Evolutionary conservation across 768 basidiomycete genomes (phyloP).

Genomic region (Boletus speciosus): DNA sequence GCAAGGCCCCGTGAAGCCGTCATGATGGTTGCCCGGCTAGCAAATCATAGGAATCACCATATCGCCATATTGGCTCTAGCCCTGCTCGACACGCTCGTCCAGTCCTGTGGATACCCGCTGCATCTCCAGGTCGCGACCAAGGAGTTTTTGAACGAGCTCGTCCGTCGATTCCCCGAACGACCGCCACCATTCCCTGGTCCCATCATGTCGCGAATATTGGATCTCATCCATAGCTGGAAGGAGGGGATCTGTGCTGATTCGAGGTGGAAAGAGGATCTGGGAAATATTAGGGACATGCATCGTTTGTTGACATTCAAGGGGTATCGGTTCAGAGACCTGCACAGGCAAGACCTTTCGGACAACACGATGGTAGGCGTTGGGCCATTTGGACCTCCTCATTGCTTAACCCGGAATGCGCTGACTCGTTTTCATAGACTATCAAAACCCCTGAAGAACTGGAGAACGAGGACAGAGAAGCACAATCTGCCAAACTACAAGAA

Average conservation of each 20-base stretch:
- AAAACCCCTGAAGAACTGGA: conserved; percentile 97
- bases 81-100: conserved; percentile 87
- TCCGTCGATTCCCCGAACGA: conserved; percentile 94
- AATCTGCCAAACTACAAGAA: conserved; percentile 97
- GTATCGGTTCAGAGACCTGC: conserved; percentile 64
- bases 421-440: conserved; percentile 55
- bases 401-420: neutral
- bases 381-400: neutral
- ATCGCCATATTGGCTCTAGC: conserved; percentile 82
- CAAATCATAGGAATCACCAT: conserved; percentile 93
- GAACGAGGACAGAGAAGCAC: conserved; percentile 90
- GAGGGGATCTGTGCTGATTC: conserved; percentile 85
- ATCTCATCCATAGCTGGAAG: conserved; percentile 92
- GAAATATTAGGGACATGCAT: conserved; percentile 98
- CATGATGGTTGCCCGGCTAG: conserved; percentile 75
- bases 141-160: conserved; percentile 97
- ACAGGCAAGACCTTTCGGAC: conserved; percentile 17
- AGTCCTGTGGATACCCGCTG: conserved; percentile 95
- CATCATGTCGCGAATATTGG: conserved; percentile 92
- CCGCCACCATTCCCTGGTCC: conserved; percentile 93
- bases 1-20: conserved; percentile 86
- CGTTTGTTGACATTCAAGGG: conserved; percentile 92
- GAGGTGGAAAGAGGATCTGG: conserved; percentile 94
- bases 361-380: conserved; percentile 20
- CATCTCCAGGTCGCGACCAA: conserved; percentile 97